Evolutionary conservation across 768 basidiomycete species (phyloP), one percentile per base, ranked within the genome.

Genomic region (Mycena latifolia): DNA sequence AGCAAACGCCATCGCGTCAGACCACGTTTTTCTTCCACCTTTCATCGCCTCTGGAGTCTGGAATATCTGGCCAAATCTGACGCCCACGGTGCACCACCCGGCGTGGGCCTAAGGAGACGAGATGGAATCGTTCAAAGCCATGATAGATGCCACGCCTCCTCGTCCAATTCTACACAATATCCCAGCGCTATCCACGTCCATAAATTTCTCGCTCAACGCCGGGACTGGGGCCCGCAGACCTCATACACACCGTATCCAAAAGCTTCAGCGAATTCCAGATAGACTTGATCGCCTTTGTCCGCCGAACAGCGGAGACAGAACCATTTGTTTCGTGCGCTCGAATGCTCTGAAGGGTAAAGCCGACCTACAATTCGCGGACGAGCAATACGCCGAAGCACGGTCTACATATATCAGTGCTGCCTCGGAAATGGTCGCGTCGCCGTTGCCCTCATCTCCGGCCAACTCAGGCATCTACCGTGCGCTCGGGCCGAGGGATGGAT

Each of bases 321-420:
- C 17, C 51, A 54, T 17, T 15, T 62, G 61, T 43, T 62, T 62
- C n/a, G 53, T 62, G 43, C 61, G 61, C 22, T 31, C 52, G 18
- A 62, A 54, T 47, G 52, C 47, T 7, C 25, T 54, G 15, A 62
- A 62, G 25, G 22, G 9, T 9, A 62, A 47, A n/a, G 61, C 61
- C 1, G 61, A 54, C 3, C 52, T 2, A 18, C 61, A 62, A n/a
- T 47, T 33, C 2, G 51, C 22, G 20, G 43, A 15, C n/a, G 54
- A 53, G 18, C 6, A 43, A 20, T 61, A 61, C 43, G 3, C 7
- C 9, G 52, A 33, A 1, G 52, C 60, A 10, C 51, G 52, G 25
- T 5, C 24, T 27, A 53, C 29, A 7, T 61, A 61, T 28, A 35
- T 46, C 10, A 0, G 18, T 2, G 60, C 52, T 2, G 60, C 52